Base-by-base conservation (phyloP, 768 basidiomycete species). In the Rhodosporidiobolus sp. region DNA sequence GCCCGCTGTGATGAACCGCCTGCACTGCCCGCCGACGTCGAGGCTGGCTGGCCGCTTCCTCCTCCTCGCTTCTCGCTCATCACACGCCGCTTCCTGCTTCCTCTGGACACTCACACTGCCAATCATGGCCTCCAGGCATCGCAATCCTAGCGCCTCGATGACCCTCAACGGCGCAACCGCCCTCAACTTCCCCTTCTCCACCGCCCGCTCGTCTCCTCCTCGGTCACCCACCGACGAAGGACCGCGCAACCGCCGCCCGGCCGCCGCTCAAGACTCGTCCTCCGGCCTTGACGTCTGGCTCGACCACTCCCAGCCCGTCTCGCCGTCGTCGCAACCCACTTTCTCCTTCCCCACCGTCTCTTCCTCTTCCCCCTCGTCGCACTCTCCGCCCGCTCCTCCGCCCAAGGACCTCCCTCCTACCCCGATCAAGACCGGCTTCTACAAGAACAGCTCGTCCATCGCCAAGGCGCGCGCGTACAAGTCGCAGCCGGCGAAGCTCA, bases 401-500 rank as follows among this genome's bases (percentile, higher is more conserved):
- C 69, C 71, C 19, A 72, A 72, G 26, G 62, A 70, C 28, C 38
- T 20, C 14, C 43, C 55, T 10, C 43, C 56, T 0, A 24, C n/a
- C 11, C n/a, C 62, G 20, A 2, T 60, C 30, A 48, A 63, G 7
- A 54, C 61, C 22, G 52, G 66, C 26, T 72, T 72, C 66, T 72
- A 72, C 71, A 72, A 67, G 62, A 72, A 72, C 57, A 64, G 62
- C n/a, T 58, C 66, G 10, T 72, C 71, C 49, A 72, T 72, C 50
- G 65, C 66, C 2, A 62, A 72, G 57, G 71, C 71, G 2, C 56
- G 58, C 30, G 24, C 32, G 17, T 43, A 43, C 38, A 60, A 56
- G 22, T 52, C 49, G 20, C 50, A 26, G 26, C 48, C 60, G 12
- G 35, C 53, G 11, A 65, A 67, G 45, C 53, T 70, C 45, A 67